phyloP scores from a whole-genome alignment of 2,329 filamentous ascomycete species.

The Hymenoscyphus fraxineus region DNA sequence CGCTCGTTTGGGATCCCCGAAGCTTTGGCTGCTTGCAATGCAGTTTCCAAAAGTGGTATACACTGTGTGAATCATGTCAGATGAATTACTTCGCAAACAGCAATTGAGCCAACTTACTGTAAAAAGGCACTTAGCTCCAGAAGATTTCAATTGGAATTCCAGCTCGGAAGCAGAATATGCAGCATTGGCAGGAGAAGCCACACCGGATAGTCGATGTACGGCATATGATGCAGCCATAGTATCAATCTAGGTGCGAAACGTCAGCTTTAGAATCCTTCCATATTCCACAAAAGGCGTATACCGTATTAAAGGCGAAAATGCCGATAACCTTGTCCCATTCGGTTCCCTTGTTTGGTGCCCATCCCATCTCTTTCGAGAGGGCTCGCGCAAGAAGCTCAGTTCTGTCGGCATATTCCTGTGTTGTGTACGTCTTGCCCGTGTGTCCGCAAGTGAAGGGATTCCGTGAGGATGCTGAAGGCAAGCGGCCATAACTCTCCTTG shows the following conservation, averaged over 20 bases:
- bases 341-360: slow-evolving; percentile 63
- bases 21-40: slow-evolving; percentile 62
- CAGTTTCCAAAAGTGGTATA: slow-evolving; percentile 62
- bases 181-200: slow-evolving; percentile 79
- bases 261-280: neutral
- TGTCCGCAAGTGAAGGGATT: slow-evolving; percentile 76
- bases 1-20: slow-evolving; percentile 67
- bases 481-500: slow-evolving; percentile 65
- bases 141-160: slow-evolving; percentile 76
- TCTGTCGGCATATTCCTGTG: slow-evolving; percentile 59
- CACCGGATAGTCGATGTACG: slow-evolving; percentile 69
- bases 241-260: slow-evolving; percentile 54
- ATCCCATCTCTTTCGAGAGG: slow-evolving; percentile 67
- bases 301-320: slow-evolving; percentile 77
- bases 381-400: slow-evolving; percentile 65
- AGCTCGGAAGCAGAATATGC: slow-evolving; percentile 80
- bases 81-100: neutral
- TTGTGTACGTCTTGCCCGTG: slow-evolving; percentile 63
- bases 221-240: slow-evolving; percentile 70
- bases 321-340: slow-evolving; percentile 80
- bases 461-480: slow-evolving; percentile 57
- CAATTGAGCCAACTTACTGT: slow-evolving; percentile 51
- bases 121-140: slow-evolving; percentile 67
- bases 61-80: slow-evolving; percentile 37
- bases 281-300: slow-evolving; percentile 35